Conservation (phyloP, 2,329 filamentous ascomycete species). For the Ascochyta rabiei region DNA sequence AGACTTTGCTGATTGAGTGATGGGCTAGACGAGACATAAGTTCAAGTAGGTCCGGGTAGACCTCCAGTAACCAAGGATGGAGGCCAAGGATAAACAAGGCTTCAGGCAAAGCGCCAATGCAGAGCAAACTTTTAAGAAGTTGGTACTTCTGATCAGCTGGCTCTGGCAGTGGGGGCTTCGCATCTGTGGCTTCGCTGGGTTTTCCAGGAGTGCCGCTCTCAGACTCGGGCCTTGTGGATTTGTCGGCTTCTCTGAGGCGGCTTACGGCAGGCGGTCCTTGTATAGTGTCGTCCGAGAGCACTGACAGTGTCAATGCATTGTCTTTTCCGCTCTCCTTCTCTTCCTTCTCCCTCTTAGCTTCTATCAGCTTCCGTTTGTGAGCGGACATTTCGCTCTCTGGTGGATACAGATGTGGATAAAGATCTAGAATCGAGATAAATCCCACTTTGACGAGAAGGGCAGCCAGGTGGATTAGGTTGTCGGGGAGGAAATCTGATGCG, state of each 20-base stretch:
- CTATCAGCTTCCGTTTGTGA: constrained; percentile 70
- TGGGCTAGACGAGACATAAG: constrained; percentile 85
- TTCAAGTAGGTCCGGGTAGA: constrained; percentile 79
- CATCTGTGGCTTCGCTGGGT: constrained; percentile 47
- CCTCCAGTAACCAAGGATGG: constrained; percentile 90
- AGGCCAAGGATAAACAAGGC: constrained; percentile 89
- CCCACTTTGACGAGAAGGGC: constrained; percentile 95
- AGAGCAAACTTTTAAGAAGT: constrained; percentile 82
- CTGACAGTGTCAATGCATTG: constrained; percentile 86
- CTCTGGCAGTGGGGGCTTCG: constrained; percentile 66
- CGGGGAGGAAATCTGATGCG: constrained; percentile 77
- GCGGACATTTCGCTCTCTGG: constrained; percentile 80
- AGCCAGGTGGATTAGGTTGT: constrained; percentile 90
- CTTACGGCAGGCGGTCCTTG: constrained; percentile 54
- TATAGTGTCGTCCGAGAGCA: constrained; percentile 79
- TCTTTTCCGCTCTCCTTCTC: constrained; percentile 69
- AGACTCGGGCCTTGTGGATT: constrained; percentile 52
- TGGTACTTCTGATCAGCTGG: constrained; percentile 87
- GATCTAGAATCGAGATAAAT: constrained; percentile 88
- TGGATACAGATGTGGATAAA: constrained; percentile 92
- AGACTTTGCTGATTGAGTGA: constrained; percentile 80
- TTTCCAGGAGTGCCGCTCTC: constrained; percentile 51
- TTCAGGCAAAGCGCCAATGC: constrained; percentile 91
- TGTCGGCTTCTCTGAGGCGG: constrained; percentile 62
- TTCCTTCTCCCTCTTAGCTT: constrained; percentile 73